Conservation (phyloP, 176 grass and related monocot genomes). For the Bolboschoenus planiculmis region DNA sequence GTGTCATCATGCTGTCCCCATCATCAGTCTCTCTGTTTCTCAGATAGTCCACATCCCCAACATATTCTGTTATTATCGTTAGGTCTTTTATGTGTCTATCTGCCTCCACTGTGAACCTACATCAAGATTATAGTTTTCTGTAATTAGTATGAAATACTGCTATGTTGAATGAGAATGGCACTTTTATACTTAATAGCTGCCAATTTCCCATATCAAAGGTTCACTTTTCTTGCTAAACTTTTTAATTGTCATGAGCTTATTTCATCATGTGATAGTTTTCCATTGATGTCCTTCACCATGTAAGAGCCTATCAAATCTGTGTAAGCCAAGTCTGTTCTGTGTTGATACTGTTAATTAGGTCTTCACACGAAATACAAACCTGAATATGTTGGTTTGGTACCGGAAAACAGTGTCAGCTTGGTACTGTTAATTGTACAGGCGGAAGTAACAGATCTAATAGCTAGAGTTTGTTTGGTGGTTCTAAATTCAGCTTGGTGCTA, state of each 20-base stretch:
- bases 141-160: neutral
- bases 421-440: neutral
- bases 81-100: conserved; percentile 69
- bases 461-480: neutral
- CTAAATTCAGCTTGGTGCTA: neutral
- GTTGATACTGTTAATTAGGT: neutral
- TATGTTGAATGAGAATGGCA: too few species aligned
- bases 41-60: conserved; percentile 81
- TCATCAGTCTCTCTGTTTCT: conserved; percentile 64
- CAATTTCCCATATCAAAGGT: neutral
- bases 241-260: neutral
- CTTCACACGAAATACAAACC: neutral
- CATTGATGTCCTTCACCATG: neutral
- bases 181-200: neutral
- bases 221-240: neutral
- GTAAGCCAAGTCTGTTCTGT: neutral
- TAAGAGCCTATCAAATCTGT: neutral
- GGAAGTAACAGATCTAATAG: neutral
- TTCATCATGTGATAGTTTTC: neutral
- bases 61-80: conserved; percentile 95
- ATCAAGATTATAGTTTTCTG: neutral
- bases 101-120: conserved; percentile 81
- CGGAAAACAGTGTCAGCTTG: neutral
- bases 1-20: conserved; percentile 95
- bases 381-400: neutral